Evolutionary conservation across 1,284 basidiomycete species (phyloP), one percentile per base, ranked within the genome.

Genomic region (Fomitopsis pinicola): DNA sequence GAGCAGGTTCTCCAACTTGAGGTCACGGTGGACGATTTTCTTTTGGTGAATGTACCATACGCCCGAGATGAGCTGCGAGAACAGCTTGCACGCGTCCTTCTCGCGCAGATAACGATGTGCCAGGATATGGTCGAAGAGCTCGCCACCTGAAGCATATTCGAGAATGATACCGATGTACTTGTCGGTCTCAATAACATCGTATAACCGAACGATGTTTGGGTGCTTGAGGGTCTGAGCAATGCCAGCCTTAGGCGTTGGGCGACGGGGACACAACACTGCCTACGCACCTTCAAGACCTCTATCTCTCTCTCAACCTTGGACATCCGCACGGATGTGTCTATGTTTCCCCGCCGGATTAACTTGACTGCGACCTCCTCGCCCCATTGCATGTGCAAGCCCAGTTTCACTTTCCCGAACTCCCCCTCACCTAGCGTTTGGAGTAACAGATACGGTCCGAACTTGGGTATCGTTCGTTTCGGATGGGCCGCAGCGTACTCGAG

Each of bases 301-400:
- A 99, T 99, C 79, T 99, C 97, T 61, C 97, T 84, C 74, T 97
- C 94, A 36, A 99, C 95, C 78, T 99, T 99, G 69, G 88, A 90
- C 84, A 97, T 94, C 59, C 95, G 84, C 22, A 92, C 85, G 38
- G 88, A 83, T 59, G 86, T 89, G 68, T 97, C 96, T 62, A 99
- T 88, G 74, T 92, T 97, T 38, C 95, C 95, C 55, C 95, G 81
- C 63, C 96, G 87, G 71, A 99, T 98, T 66, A 99, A 83, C 80
- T 99, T 99, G 74, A 99, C 95, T 15, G 97, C 97, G n/a, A 98
- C 96, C 74, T 99, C 97, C 75, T 98, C 96, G 33, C 95, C 97
- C 87, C 92, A 98, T 66, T 94, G 89, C 66, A 82, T 83, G 74
- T 99, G 97, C 53, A 99, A 83, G 9, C 97, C 97, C 30, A 99